Evolutionary conservation across 805 yeast species (phyloP), one percentile per base, ranked within the genome.

Genomic region (Candida schatavii): DNA sequence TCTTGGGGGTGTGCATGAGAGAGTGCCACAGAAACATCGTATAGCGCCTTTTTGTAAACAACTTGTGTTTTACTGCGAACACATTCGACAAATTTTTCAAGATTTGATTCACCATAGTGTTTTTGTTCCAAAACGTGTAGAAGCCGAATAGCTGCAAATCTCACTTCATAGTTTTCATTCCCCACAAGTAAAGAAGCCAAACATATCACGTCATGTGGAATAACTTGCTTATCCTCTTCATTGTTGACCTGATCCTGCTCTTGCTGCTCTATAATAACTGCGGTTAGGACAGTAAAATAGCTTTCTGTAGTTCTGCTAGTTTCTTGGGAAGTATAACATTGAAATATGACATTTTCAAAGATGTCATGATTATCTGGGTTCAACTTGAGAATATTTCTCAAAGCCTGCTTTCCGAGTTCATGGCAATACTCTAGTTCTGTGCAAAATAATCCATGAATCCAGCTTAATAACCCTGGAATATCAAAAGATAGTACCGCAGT

Each of bases 41-140:
- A 83, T 42, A 91, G 75, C 0, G 95, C 95, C 32, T 91, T 81
- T 56, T 89, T 89, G 67, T 85, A 90, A 3, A 93, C 88, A 5
- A 88, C 86, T 51, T 85, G 80, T 5, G 95, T 84, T 26, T 79
- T 74, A 47, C 88, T 85, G 39, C 83, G 77, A 11, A 88, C 77
- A 28, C 87, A 74, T 54, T 87, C 91, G 27, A 79, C 75, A 55
- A 79, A 87, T 18, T 75, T 75, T 5, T 74, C 74, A 2, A 83
- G 66, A 13, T 75, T 71, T 0, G 80, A 69, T 1, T 81, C 71
- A 26, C 78, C 75, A 37, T 56, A 52, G 33, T 47, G 50, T 19
- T 52, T 51, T 29, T 68, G 61, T 56, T 91, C 98, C 4, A 86
- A 75, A 22, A 72, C 74, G 32, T 76, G 78, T 42, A 91, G 61